phyloP scores from a whole-genome alignment of 2,329 filamentous ascomycete genomes.

The Hysterium pulicare region DNA sequence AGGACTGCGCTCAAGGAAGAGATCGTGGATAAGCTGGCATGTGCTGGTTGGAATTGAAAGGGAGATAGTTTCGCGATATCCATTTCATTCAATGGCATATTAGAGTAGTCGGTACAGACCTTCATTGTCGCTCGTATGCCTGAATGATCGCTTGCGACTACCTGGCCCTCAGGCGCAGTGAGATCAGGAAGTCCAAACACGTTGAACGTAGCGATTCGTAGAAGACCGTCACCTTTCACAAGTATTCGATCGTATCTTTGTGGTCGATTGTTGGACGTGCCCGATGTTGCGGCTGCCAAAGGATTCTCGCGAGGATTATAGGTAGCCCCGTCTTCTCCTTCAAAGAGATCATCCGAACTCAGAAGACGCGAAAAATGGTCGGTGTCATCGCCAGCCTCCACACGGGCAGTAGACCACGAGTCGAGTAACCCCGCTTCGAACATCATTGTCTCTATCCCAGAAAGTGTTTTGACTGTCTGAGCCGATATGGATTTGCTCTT shows the following conservation, averaged over 20 bases:
- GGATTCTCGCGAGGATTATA: slow-evolving; percentile 59
- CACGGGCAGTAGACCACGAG: slow-evolving; percentile 48
- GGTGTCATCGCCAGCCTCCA: slow-evolving; percentile 41
- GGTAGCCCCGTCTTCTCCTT: slow-evolving; percentile 63
- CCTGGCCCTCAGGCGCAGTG: slow-evolving; percentile 10
- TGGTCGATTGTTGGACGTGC: slow-evolving; percentile 57
- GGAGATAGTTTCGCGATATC: slow-evolving; percentile 8
- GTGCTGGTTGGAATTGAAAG: slow-evolving; percentile 12
- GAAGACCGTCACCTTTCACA: slow-evolving; percentile 42
- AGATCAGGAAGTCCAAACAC: slow-evolving; percentile 52
- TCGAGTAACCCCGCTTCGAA: slow-evolving; percentile 50
- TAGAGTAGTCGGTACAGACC: slow-evolving; percentile 21
- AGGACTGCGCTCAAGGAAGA: slow-evolving; percentile 15
- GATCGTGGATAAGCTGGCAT: slow-evolving; percentile 11
- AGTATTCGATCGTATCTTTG: slow-evolving; percentile 66
- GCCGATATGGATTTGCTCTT: slow-evolving; percentile 53
- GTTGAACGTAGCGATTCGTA: slow-evolving; percentile 51
- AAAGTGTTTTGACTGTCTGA: slow-evolving; percentile 45
- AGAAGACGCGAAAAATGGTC: slow-evolving; percentile 14
- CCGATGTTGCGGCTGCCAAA: slow-evolving; percentile 53
- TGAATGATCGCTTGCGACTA: slow-evolving; percentile 51
- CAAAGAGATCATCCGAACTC: slow-evolving; percentile 38
- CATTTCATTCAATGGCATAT: not conserved
- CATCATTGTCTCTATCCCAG: slow-evolving; percentile 48
- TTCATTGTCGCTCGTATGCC: slow-evolving; percentile 42